phyloP scores from a whole-genome alignment of 2,329 filamentous ascomycete species.

The Aspergillus aculeatus region DNA sequence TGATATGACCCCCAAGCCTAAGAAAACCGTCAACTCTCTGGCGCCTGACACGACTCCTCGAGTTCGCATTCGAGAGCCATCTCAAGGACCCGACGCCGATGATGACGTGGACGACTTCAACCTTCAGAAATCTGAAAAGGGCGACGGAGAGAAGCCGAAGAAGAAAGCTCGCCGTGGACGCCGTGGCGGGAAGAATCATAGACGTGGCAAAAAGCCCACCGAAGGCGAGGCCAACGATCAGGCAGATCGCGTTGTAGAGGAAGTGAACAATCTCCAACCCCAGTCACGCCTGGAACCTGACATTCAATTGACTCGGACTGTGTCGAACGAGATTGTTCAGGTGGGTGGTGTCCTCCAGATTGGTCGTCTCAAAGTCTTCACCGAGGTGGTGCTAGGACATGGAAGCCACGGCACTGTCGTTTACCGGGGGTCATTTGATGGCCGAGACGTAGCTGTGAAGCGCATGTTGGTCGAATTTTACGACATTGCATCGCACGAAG shows the following conservation, averaged over 20 bases:
- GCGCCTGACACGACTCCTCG: slow-evolving; percentile 30
- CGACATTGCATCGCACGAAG: slow-evolving; percentile 92
- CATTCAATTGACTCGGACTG: slow-evolving; percentile 53
- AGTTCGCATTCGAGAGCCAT: slow-evolving; percentile 43
- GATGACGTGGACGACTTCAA: slow-evolving; percentile 34
- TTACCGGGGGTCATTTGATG: slow-evolving; percentile 91
- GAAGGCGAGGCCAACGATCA: slow-evolving; percentile 57
- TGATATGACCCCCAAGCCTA: slow-evolving; percentile 32
- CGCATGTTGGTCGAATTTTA: slow-evolving; percentile 95
- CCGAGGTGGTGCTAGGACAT: slow-evolving; percentile 62
- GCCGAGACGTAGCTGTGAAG: slow-evolving; percentile 90
- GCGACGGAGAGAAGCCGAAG: slow-evolving; percentile 53
- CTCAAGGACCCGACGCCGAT: slow-evolving; percentile 32
- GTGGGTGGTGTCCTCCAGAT: slow-evolving; percentile 63
- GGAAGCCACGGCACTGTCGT: slow-evolving; percentile 98
- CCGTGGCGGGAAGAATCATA: slow-evolving; percentile 69
- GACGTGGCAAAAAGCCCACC: slow-evolving; percentile 52
- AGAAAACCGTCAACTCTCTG: slow-evolving; percentile 20
- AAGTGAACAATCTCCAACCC: slow-evolving; percentile 45
- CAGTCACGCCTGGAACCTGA: slow-evolving; percentile 60
- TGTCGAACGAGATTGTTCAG: slow-evolving; percentile 56
- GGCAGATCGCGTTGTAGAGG: slow-evolving; percentile 59
- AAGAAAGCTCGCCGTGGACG: slow-evolving; percentile 69
- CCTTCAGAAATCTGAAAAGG: slow-evolving; percentile 16
- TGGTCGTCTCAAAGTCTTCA: slow-evolving; percentile 60